Base-by-base conservation (phyloP, 495 filamentous ascomycete genomes). In the Alectoria sarmentosa region DNA sequence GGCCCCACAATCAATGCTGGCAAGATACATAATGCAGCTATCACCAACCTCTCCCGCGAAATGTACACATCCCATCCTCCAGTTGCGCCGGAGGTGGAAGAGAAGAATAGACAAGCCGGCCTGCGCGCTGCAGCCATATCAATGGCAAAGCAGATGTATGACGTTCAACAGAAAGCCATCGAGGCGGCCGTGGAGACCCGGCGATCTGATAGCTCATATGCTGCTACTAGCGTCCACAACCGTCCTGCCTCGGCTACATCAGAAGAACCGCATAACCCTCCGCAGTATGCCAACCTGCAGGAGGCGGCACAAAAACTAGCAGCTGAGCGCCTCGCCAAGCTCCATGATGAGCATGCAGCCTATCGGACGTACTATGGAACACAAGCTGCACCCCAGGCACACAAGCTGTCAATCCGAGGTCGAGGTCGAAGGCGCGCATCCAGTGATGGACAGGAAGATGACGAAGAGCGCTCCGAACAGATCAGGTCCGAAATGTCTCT, bases 61-160 rank as follows among this genome's bases (percentile, higher is more conserved):
- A 86, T 96, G 79, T 93, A 86, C 67, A 91, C 88, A 2, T 86
- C 89, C 4, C 76, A 84, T 56, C 91, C 91, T 17, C 89, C 88
- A 0, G 84, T 94, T 9, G 77, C 83, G 39, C 75, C 79, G 10
- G 90, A 95, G 70, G 70, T 85, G 0, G 87, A 95, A 42, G 92
- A 95, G 66, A 79, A 86, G 73, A 86, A 83, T 52, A 84, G 81
- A 60, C 79, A 83, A 41, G 87, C 89, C 71, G 84, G 86, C 9
- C 75, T 96, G 1, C 88, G 85, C 65, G 90, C 91, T 26, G 91
- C 91, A 23, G 89, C 92, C 6, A 75, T 96, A 1, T 89, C 87
- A 6, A 96, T 96, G 90, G 90, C 92, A 32, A 90, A 85, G 73
- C 82, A 88, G 64, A 91, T 96, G 88, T 95, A 91, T 73, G 82